Evolutionary conservation across 2,329 filamentous ascomycete species (phyloP), one percentile per base, ranked within the genome.

Genomic region (Fonsecaea multimorphosa): DNA sequence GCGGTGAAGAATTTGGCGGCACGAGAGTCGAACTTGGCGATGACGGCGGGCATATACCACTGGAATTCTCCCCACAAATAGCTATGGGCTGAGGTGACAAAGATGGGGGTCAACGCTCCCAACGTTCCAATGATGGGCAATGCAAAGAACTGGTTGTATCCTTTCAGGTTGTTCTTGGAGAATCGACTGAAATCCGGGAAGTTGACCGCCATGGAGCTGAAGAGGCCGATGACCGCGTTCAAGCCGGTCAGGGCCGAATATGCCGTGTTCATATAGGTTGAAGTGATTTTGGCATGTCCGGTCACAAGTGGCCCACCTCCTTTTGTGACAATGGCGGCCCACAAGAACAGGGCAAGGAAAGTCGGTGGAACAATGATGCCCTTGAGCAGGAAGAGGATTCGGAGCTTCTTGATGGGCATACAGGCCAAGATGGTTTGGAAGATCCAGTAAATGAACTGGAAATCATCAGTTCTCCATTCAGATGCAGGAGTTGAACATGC

Each of bases 21-120:
- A 11, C 78, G 75, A 14, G 75, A 78, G 59, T 80, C 78, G 65
- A 79, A 84, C 16, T 78, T 78, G 8, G 72, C 77, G 65, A 84
- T 78, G 44, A 84, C 80, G 27, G 78, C 78, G 9, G 82, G 79
- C 74, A 82, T 83, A 64, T 82, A 81, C 82, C 82, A 84, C 70
- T 82, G 73, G 46, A 81, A 78, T 19, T 75, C 73, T 31, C 82
- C 82, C 75, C 80, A 83, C 14, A 83, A 70, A 44, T 78, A 72
- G 34, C 78, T 76, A 27, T 81, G 78, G 1, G 82, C 82, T 32
- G 78, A 79, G 2, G 81, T 82, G 9, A 82, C 78, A 53, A 84
- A 77, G 65, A 85, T 82, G 14, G 81, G 82, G 19, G 81, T 80
- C 31, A 83, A 71, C 7, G 79, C 77, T 49, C 82, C 79, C 27